A percentile compares a stretch with the other conserved stretches of the same genome.
phyloP scores from a whole-genome alignment of 345 rosid species.

The Salix koriyanagi region DNA sequence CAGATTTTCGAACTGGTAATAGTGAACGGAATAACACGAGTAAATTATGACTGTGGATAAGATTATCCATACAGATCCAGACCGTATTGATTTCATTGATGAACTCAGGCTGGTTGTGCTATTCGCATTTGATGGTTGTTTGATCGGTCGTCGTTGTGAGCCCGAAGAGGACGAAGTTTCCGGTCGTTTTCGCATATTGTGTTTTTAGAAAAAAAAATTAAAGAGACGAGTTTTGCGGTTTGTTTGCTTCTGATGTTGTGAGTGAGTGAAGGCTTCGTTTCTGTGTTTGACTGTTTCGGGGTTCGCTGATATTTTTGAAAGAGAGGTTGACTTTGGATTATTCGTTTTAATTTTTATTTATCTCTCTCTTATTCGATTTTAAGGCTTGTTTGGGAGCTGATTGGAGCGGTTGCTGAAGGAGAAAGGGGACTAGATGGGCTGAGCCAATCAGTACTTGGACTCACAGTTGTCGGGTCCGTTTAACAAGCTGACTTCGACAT shows the following conservation, averaged over 20 bases:
- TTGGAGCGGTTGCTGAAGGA: not conserved
- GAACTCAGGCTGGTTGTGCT: not conserved
- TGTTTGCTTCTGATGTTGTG: too few species aligned
- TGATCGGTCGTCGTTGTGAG: not conserved
- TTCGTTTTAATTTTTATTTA: too few species aligned
- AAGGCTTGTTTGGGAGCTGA: not conserved
- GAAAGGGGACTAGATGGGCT: not conserved
- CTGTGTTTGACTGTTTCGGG: too few species aligned
- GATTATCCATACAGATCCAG: not conserved
- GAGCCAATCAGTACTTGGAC: not conserved
- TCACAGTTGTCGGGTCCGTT: too few species aligned
- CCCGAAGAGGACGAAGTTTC: not conserved
- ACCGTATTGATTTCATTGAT: not conserved
- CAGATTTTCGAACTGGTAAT: constrained; percentile 55
- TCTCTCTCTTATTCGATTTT: too few species aligned
- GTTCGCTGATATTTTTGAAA: too few species aligned
- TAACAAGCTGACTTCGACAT: too few species aligned
- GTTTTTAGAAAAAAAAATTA: not conserved
- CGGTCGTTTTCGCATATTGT: constrained; percentile 10
- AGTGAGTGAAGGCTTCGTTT: too few species aligned
- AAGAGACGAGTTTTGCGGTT: not conserved
- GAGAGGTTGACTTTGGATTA: too few species aligned
- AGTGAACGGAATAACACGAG: constrained; percentile 60
- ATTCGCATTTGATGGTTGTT: not conserved
- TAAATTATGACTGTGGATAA: constrained; percentile 30